phyloP scores from a whole-genome alignment of 257 asterid species.

The Solanum tacnaense region DNA sequence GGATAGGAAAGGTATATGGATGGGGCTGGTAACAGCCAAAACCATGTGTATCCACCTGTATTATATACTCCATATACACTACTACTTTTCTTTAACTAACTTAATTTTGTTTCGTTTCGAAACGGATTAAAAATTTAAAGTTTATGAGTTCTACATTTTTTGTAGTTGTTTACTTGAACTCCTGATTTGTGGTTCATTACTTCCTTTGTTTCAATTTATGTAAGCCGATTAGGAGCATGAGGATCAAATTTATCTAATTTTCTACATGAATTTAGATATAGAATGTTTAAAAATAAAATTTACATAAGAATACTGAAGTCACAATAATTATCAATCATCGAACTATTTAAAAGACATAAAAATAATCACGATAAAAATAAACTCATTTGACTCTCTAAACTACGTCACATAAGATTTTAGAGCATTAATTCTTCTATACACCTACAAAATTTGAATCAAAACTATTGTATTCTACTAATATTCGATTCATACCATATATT shows the following conservation, averaged over 20 bases:
- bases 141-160: background rate
- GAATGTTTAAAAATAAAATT: background rate
- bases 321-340: background rate
- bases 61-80: background rate
- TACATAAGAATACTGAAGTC: background rate
- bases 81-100: background rate
- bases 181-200: background rate
- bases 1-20: slow-evolving; percentile 35
- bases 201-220: background rate
- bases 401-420: background rate
- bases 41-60: slow-evolving; percentile 25
- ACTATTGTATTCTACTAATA: background rate
- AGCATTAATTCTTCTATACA: background rate
- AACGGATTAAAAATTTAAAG: background rate
- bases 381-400: background rate
- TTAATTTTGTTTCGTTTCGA: background rate
- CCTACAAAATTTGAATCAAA: background rate
- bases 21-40: slow-evolving; percentile 48
- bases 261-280: background rate
- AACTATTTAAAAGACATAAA: background rate
- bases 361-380: background rate
- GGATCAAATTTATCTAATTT: background rate
- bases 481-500: background rate
- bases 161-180: background rate
- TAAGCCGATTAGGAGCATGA: background rate